These are phyloP conservation scores for Hymenoscyphus infarciens DNA, from an alignment of 2,329 filamentous ascomycete species.

Conservation along the genomic window DNA sequence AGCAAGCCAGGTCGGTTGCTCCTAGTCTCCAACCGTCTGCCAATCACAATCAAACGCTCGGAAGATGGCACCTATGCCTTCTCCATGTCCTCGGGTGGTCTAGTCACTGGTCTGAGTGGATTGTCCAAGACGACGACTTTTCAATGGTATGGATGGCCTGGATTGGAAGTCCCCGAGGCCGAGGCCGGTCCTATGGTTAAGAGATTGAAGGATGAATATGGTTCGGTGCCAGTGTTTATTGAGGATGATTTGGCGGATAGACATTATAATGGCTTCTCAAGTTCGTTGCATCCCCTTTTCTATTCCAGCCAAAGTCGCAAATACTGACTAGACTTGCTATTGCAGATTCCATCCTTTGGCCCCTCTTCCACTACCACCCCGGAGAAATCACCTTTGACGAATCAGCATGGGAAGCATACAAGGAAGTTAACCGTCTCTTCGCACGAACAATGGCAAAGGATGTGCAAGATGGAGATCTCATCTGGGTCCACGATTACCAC, in stretches of 20 bases:
- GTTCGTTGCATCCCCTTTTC: slow-evolving; percentile 48
- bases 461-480: slow-evolving; percentile 86
- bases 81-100: slow-evolving; percentile 93
- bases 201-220: slow-evolving; percentile 80
- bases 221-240: slow-evolving; percentile 87
- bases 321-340: slow-evolving; percentile 12
- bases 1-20: slow-evolving; percentile 52
- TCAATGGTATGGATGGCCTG: slow-evolving; percentile 98
- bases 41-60: slow-evolving; percentile 92
- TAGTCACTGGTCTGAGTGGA: slow-evolving; percentile 90
- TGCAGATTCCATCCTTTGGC: slow-evolving; percentile 93
- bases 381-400: slow-evolving; percentile 98
- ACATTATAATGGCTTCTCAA: slow-evolving; percentile 98
- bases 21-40: slow-evolving; percentile 89
- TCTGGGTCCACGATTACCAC: slow-evolving; percentile 99
- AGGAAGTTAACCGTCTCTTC: slow-evolving; percentile 88
- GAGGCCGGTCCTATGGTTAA: slow-evolving; percentile 73
- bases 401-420: slow-evolving; percentile 88
- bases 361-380: slow-evolving; percentile 96
- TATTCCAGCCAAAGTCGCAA: not conserved
- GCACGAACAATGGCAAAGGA: slow-evolving; percentile 83
- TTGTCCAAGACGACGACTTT: slow-evolving; percentile 90
- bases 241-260: slow-evolving; percentile 89
- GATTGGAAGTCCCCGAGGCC: slow-evolving; percentile 81
- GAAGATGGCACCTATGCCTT: slow-evolving; percentile 91